Percentiles rank a stretch among this genome's conserved stretches.
Evolutionary conservation across 768 basidiomycete species (phyloP).

Genomic region (Amanita rubescens): DNA sequence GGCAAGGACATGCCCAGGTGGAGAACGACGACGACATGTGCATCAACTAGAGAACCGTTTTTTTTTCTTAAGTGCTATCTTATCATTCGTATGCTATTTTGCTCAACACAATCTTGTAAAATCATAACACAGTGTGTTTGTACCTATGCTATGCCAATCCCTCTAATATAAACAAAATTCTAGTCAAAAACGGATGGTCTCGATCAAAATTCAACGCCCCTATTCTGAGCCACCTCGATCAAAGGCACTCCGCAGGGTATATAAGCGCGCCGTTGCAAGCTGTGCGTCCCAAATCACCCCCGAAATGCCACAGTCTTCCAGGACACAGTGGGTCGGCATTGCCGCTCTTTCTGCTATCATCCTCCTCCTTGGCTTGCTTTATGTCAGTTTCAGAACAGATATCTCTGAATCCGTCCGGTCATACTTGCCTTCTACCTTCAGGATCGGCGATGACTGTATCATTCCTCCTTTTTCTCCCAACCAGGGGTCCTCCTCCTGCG

Average conservation of each 20-base stretch:
- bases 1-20: too few relatives aligned
- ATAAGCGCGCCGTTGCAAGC: neutral
- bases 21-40: slow-evolving; percentile 28
- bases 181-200: neutral
- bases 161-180: too few relatives aligned
- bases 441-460: neutral
- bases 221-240: neutral
- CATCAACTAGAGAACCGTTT: slow-evolving; percentile 15
- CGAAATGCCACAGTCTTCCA: neutral
- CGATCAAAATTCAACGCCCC: neutral
- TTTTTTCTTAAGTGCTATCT: neutral
- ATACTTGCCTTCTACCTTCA: neutral
- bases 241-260: neutral
- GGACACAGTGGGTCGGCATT: neutral
- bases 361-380: neutral
- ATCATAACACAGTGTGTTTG: too few relatives aligned
- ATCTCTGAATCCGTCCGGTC: neutral
- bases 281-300: too few relatives aligned
- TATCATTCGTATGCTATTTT: neutral
- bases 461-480: neutral
- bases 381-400: neutral
- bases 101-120: neutral
- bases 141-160: neutral
- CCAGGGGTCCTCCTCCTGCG: neutral
- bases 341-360: neutral